Percentiles rank a stretch among this genome's conserved stretches.
phyloP scores from a whole-genome alignment of 257 asterid genomes.

The Nicotiana tomentosiformis region DNA sequence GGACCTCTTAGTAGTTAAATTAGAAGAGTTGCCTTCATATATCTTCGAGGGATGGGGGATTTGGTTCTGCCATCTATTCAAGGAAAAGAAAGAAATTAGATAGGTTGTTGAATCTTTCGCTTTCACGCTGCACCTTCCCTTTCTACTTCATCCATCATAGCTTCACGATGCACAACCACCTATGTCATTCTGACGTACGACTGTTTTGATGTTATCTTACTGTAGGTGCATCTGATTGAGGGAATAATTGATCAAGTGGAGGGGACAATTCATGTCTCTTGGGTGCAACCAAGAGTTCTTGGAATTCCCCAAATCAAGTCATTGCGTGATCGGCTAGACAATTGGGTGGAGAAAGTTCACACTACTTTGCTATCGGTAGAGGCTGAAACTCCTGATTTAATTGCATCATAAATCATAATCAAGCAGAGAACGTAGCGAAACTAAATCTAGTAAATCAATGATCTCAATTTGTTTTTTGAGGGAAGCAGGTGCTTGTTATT shows the following conservation, averaged over 20 bases:
- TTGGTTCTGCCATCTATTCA: neutral
- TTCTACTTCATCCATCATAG: neutral
- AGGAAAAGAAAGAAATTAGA: neutral
- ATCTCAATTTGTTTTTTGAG: too few relatives aligned
- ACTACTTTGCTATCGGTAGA: conserved; percentile 81
- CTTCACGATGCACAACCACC: neutral
- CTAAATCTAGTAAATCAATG: too few relatives aligned
- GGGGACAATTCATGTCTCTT: conserved; percentile 77
- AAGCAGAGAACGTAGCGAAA: too few relatives aligned
- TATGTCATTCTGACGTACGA: neutral
- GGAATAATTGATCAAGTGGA: conserved; percentile 95
- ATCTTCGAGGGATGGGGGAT: neutral
- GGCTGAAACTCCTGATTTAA: conserved; percentile 96
- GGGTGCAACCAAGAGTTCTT: conserved; percentile 96
- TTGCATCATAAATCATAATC: conserved; percentile 44
- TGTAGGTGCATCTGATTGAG: conserved; percentile 89
- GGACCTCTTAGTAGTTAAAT: neutral
- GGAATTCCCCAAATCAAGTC: conserved; percentile 86
- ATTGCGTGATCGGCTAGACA: conserved; percentile 70
- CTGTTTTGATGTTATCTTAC: neutral
- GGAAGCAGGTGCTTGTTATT: too few relatives aligned
- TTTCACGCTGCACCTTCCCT: neutral
- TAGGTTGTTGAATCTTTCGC: neutral
- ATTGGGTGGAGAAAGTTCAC: conserved; percentile 88
- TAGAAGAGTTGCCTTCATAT: neutral